These are phyloP conservation scores for Alopecurus myosuroides DNA, from an alignment of 176 grass and related monocot species.

Conservation along the genomic window DNA sequence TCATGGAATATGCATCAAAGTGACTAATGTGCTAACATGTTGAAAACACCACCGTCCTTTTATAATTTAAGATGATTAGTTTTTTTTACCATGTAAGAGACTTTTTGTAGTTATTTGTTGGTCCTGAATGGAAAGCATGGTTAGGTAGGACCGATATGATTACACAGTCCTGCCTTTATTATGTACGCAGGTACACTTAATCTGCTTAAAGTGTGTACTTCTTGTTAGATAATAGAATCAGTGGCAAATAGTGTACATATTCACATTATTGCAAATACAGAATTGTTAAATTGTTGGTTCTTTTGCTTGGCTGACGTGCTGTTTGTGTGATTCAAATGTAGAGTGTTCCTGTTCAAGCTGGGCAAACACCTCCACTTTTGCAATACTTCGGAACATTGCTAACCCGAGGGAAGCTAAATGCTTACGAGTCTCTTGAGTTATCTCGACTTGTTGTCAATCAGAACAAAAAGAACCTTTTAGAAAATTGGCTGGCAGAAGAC, in stretches of 20 bases:
- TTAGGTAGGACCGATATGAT: not conserved
- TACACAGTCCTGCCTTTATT: not conserved
- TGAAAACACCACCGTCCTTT: not conserved
- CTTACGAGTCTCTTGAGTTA: constrained; percentile 79
- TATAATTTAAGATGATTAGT: not conserved
- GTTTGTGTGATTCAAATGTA: constrained; percentile 35
- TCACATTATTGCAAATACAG: not conserved
- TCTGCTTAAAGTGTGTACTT: not conserved
- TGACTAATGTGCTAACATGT: not conserved
- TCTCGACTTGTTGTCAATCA: constrained; percentile 97
- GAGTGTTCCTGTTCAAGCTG: constrained; percentile 91
- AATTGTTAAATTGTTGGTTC: not conserved
- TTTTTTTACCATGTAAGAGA: not conserved
- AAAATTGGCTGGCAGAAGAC: constrained; percentile 92
- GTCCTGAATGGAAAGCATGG: not conserved
- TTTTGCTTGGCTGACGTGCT: not conserved
- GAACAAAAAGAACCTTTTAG: constrained; percentile 96
- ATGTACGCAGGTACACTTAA: not conserved
- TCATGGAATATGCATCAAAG: not conserved
- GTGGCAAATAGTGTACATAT: not conserved
- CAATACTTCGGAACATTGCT: constrained; percentile 88
- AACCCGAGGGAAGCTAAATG: constrained; percentile 93
- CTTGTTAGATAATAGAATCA: not conserved
- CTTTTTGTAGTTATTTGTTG: not conserved
- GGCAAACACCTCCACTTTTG: constrained; percentile 84